These are phyloP conservation scores for Lasiosphaeriaceae sp. DNA, from an alignment of 495 filamentous ascomycete genomes.

Conservation along the genomic window DNA sequence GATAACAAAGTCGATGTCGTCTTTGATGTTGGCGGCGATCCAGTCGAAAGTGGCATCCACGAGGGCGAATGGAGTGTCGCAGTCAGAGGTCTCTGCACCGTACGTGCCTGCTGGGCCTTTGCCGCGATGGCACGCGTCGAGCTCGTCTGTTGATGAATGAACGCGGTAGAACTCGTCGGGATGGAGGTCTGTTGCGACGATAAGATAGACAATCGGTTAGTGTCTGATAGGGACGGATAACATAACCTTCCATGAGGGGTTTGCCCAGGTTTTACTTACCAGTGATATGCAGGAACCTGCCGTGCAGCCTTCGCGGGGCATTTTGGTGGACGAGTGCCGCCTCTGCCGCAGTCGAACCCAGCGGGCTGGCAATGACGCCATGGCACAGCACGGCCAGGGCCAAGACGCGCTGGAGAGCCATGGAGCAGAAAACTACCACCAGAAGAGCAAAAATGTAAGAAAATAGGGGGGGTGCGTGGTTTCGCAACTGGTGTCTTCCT, in stretches of 20 bases:
- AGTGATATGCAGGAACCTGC: conserved; percentile 91
- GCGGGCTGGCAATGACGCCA: conserved; percentile 31
- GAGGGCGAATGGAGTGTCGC: conserved; percentile 76
- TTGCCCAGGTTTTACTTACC: conserved; percentile 48
- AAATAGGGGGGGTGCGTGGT: conserved; percentile 1
- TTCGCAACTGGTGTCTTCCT: background rate
- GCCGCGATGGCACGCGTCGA: conserved; percentile 73
- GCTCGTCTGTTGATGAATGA: conserved; percentile 64
- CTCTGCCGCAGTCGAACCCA: conserved; percentile 12
- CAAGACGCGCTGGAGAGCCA: conserved; percentile 21
- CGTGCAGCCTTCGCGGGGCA: conserved; percentile 56
- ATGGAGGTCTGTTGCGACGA: conserved; percentile 67
- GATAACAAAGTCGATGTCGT: conserved; percentile 87
- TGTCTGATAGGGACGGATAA: background rate
- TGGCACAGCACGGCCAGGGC: conserved; percentile 28
- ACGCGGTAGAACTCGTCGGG: conserved; percentile 80
- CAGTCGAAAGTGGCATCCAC: conserved; percentile 89
- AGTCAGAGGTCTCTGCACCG: conserved; percentile 81
- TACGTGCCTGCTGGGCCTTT: conserved; percentile 73
- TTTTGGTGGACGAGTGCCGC: conserved; percentile 1
- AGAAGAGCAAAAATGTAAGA: background rate
- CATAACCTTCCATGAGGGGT: no score
- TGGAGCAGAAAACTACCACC: conserved; percentile 1
- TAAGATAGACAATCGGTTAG: conserved; percentile 1
- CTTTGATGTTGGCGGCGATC: conserved; percentile 80